Evolutionary conservation across 2,329 filamentous ascomycete species (phyloP).

Genomic region (Talaromyces rugulosus): DNA sequence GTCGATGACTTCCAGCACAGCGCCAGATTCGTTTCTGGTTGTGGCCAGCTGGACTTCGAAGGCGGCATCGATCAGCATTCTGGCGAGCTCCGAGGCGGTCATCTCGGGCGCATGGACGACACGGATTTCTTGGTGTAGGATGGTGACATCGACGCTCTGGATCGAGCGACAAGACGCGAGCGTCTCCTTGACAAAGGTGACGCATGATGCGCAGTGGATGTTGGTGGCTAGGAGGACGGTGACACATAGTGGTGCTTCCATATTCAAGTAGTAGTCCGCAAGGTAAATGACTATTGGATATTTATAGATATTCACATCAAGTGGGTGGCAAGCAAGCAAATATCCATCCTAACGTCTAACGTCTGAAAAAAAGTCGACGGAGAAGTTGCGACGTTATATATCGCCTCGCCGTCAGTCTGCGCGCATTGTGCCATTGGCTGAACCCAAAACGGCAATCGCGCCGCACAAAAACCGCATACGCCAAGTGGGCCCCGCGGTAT

Average conservation of each 20-base stretch:
- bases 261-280: background rate
- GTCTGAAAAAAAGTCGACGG: background rate
- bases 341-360: background rate
- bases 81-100: conserved; percentile 30
- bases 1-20: conserved; percentile 30
- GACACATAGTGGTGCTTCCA: conserved; percentile 13
- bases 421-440: background rate
- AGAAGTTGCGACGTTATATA: background rate
- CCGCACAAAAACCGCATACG: conserved; percentile 17
- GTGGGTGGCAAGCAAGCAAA: background rate
- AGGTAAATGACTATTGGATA: background rate
- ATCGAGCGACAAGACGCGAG: conserved; percentile 34
- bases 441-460: background rate
- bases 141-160: conserved; percentile 36
- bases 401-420: background rate
- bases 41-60: conserved; percentile 46
- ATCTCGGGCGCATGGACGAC: conserved; percentile 33
- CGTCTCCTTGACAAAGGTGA: conserved; percentile 43
- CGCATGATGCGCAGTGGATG: conserved; percentile 47
- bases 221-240: conserved; percentile 44
- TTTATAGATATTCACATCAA: background rate
- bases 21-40: conserved; percentile 31
- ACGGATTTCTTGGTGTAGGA: conserved; percentile 41
- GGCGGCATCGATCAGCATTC: conserved; percentile 39
- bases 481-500: background rate